Percentiles rank a stretch among this genome's conserved stretches.
Conservation (phyloP, 768 basidiomycete species). For the Dendrothele bispora region DNA sequence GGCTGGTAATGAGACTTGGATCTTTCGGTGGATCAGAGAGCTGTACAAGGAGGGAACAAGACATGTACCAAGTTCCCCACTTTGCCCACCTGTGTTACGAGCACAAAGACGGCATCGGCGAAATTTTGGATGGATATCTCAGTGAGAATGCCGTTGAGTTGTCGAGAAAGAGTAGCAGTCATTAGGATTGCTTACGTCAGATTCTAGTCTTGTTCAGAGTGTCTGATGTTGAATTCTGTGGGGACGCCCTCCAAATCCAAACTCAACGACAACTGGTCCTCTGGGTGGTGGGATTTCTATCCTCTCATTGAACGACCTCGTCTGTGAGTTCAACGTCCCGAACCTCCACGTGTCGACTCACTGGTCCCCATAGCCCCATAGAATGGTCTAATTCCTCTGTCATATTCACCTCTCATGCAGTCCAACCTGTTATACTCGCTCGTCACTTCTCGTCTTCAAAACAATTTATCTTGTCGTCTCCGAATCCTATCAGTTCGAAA, state of each 20-base stretch:
- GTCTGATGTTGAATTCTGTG: slow-evolving; percentile 19
- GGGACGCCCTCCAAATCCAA: slow-evolving; percentile 54
- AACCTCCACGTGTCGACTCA: neutral
- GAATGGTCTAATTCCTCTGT: slow-evolving; percentile 71
- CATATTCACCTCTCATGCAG: slow-evolving; percentile 68
- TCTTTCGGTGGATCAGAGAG: slow-evolving; percentile 42
- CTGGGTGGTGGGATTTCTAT: slow-evolving; percentile 76
- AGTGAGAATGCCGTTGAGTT: slow-evolving; percentile 58
- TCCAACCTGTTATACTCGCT: slow-evolving; percentile 57
- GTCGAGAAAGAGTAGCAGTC: slow-evolving; percentile 1
- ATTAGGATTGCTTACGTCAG: neutral
- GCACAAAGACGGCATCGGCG: slow-evolving; percentile 78
- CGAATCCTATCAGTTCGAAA: slow-evolving; percentile 45
- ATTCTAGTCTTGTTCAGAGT: neutral
- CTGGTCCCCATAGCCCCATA: slow-evolving; percentile 48
- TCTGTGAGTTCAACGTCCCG: slow-evolving; percentile 22
- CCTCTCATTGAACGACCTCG: slow-evolving; percentile 57
- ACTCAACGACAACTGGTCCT: slow-evolving; percentile 54
- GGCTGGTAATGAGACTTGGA: slow-evolving; percentile 76
- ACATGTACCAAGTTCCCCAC: slow-evolving; percentile 77
- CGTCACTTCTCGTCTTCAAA: slow-evolving; percentile 71
- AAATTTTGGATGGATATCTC: slow-evolving; percentile 79
- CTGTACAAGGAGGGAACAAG: neutral
- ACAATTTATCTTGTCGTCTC: slow-evolving; percentile 59
- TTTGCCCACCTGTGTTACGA: slow-evolving; percentile 90